phyloP scores from a whole-genome alignment of 2,329 filamentous ascomycete genomes.

The Colletotrichum falcatum region DNA sequence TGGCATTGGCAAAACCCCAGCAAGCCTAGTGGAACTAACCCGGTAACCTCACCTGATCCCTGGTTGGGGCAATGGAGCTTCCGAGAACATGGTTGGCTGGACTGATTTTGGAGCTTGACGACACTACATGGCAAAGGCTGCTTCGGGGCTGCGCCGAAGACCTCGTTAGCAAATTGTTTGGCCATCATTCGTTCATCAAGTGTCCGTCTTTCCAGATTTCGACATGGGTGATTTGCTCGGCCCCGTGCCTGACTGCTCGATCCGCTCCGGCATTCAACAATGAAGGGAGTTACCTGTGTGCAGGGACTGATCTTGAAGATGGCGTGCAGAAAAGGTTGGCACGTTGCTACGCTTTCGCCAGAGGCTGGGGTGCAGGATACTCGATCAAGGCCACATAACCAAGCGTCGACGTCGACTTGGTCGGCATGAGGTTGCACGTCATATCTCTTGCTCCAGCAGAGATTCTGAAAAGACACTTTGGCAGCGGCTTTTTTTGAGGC shows the following conservation, averaged over 20 bases:
- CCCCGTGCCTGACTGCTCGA: neutral
- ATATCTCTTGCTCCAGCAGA: neutral
- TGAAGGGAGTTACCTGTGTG: neutral
- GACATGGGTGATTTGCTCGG: slow-evolving; percentile 8
- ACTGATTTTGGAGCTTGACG: neutral
- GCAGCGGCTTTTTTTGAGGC: neutral
- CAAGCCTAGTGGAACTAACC: neutral
- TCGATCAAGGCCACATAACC: neutral
- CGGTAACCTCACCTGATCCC: neutral
- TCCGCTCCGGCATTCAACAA: neutral
- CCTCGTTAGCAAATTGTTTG: neutral
- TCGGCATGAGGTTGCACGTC: neutral
- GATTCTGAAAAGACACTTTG: too few species aligned
- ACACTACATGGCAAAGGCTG: neutral
- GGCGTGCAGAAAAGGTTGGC: neutral
- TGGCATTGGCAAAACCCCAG: neutral
- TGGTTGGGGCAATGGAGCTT: too few species aligned
- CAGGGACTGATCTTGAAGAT: neutral
- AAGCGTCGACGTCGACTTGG: neutral
- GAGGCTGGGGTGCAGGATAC: neutral
- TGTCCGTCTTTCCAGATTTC: neutral
- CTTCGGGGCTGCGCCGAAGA: neutral
- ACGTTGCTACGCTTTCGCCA: neutral
- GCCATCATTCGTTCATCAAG: neutral
- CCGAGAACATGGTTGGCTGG: too few species aligned